Evolutionary conservation across 257 asterid species (phyloP).

Genomic region (Coffea eugenioides): DNA sequence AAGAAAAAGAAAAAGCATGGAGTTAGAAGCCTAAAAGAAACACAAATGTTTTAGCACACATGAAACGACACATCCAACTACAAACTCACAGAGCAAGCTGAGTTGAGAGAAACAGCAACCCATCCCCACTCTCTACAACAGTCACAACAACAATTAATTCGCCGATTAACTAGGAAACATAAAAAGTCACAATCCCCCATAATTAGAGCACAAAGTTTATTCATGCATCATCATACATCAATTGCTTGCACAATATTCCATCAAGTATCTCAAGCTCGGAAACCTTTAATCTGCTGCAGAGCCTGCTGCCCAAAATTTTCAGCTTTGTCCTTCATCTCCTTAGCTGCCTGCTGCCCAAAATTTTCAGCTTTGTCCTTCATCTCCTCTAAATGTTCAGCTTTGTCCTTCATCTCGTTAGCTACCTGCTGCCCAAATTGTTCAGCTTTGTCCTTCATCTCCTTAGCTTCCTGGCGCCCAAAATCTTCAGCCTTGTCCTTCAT

Average conservation of each 20-base stretch:
- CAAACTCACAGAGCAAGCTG: neutral
- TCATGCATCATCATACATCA: neutral
- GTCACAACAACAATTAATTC: neutral
- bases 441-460: no score
- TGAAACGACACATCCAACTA: neutral
- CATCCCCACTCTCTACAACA: neutral
- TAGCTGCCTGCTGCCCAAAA: constrained; percentile 51
- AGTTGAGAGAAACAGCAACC: neutral
- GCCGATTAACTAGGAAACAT: neutral
- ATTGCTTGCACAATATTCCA: neutral
- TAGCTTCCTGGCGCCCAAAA: constrained; percentile 27
- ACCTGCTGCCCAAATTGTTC: no score
- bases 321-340: constrained; percentile 61
- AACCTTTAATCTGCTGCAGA: constrained; percentile 34
- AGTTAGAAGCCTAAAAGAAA: neutral
- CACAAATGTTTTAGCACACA: neutral
- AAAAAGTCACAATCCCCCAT: neutral
- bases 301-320: constrained; percentile 50
- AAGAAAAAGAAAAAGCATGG: neutral
- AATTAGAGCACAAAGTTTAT: no score
- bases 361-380: constrained; percentile 67
- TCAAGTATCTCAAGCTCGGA: neutral
- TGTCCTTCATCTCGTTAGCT: constrained; percentile 34
- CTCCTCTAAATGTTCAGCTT: constrained; percentile 61
- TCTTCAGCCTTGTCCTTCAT: constrained; percentile 67